phyloP scores from a whole-genome alignment of 2,329 filamentous ascomycete genomes.

The Paracorniculantispora psalliotae region DNA sequence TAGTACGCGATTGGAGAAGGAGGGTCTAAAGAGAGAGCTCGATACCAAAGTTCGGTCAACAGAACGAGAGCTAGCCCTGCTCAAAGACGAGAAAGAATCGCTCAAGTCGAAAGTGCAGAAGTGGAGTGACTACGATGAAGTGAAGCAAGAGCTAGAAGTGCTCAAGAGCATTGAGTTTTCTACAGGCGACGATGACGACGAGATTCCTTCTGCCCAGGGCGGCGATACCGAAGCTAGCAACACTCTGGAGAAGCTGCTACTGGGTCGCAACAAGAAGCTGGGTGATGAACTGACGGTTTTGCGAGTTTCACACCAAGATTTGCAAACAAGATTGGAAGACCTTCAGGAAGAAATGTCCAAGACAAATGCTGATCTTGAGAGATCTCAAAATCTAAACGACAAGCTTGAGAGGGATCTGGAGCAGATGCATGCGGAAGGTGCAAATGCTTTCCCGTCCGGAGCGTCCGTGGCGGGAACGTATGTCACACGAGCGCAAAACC shows the following conservation, averaged over 20 bases:
- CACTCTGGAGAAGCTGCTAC: constrained; percentile 81
- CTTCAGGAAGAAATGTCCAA: constrained; percentile 79
- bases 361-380: constrained; percentile 82
- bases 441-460: constrained; percentile 79
- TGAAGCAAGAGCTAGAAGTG: constrained; percentile 93
- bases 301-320: constrained; percentile 87
- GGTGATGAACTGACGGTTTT: constrained; percentile 89
- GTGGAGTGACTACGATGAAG: constrained; percentile 91
- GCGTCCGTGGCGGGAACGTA: constrained; percentile 93
- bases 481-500: constrained; percentile 56
- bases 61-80: constrained; percentile 69
- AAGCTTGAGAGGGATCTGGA: constrained; percentile 91
- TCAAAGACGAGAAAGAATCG: constrained; percentile 75
- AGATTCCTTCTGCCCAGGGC: constrained; percentile 42
- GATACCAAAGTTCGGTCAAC: constrained; percentile 72
- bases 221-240: constrained; percentile 54
- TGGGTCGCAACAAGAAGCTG: constrained; percentile 94
- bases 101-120: constrained; percentile 78
- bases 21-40: constrained; percentile 69
- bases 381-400: constrained; percentile 74
- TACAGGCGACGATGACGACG: constrained; percentile 81
- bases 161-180: constrained; percentile 98
- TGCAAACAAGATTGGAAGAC: constrained; percentile 72
- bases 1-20: constrained; percentile 74
- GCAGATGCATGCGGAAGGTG: constrained; percentile 77